Base-by-base conservation (phyloP, 495 filamentous ascomycete genomes). In the Penicillium antarcticum region DNA sequence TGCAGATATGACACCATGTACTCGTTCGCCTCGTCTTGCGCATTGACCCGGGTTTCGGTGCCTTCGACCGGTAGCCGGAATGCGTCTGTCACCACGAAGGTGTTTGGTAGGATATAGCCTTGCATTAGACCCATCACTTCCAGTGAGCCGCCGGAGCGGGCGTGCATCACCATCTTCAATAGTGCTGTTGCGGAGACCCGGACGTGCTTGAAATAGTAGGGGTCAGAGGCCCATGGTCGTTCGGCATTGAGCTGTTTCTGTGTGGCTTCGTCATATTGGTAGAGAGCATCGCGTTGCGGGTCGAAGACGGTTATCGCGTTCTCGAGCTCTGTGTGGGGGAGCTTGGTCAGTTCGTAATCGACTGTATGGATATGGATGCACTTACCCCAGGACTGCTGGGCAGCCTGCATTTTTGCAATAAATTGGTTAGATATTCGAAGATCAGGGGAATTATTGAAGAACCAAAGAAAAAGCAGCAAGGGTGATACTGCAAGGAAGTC, bases 111-210 rank as follows among this genome's bases (percentile, higher is more conserved):
- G 29, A 96, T 88, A 63, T 95, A 94, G 34, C 95, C 95, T 71
- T 96, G 90, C 95, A 99, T 97, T 59, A 99, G 70, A 40, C 95
- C 95, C 95, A 99, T 99, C 38, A 99, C 80, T 70, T 99, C 95
- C 49, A 97, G 78, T 2, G 84, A 83, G 14, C 94, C 92, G 42
- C 95, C 95, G 0, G 88, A 89, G 17, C 95, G 87, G 1, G 95
- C 95, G 67, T 99, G 95, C 90, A 96, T 97, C 50, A 95, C 90
- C 95, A 99, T 99, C 73, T 99, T 99, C 55, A 97, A 79, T 11
- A 99, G 82, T 5, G 95, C 95, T 18, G 95, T 84, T 34, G 95
- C 89, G 35, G 89, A 92, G 69, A 99, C 92, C 57, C 92, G 90
- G 19, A 97, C 88, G 33, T 86, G 77, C 66, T 94, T 91, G 83